Percentiles rank a stretch among this genome's conserved stretches.
These are phyloP conservation scores for Gyromitra esculenta DNA, from an alignment of 2,329 filamentous ascomycete genomes.

Conservation along the genomic window DNA sequence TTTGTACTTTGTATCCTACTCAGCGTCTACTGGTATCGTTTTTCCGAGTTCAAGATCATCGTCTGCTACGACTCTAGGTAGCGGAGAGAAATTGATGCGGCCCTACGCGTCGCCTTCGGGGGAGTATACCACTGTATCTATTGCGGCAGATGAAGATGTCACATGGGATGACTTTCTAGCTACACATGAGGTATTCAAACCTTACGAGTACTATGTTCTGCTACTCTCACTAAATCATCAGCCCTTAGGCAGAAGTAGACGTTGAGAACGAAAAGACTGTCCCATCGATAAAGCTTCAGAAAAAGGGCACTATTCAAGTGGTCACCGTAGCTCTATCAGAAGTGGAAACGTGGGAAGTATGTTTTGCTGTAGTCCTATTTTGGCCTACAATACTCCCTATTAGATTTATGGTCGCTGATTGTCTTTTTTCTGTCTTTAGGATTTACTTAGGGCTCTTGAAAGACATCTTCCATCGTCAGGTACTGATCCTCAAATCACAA, in stretches of 20 bases:
- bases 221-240: conserved; percentile 11
- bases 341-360: conserved; percentile 54
- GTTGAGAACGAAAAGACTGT: conserved; percentile 16
- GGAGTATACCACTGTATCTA: neutral
- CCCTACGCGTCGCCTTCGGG: neutral
- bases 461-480: conserved; percentile 3
- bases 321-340: conserved; percentile 52
- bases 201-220: neutral
- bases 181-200: conserved; percentile 11
- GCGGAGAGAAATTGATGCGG: neutral
- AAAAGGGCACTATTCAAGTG: conserved; percentile 53
- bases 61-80: neutral
- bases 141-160: conserved; percentile 5
- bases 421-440: neutral
- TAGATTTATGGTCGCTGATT: conserved; percentile 1
- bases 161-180: conserved; percentile 9
- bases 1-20: neutral
- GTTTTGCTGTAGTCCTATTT: conserved; percentile 17
- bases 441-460: conserved; percentile 24
- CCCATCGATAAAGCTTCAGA: conserved; percentile 52
- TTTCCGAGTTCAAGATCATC: neutral
- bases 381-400: neutral
- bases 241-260: conserved; percentile 23
- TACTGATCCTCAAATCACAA: conserved; percentile 52
- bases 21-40: neutral